Base-by-base conservation (phyloP, 179 eudicot genomes). In the Sideroxylon spinosum region DNA sequence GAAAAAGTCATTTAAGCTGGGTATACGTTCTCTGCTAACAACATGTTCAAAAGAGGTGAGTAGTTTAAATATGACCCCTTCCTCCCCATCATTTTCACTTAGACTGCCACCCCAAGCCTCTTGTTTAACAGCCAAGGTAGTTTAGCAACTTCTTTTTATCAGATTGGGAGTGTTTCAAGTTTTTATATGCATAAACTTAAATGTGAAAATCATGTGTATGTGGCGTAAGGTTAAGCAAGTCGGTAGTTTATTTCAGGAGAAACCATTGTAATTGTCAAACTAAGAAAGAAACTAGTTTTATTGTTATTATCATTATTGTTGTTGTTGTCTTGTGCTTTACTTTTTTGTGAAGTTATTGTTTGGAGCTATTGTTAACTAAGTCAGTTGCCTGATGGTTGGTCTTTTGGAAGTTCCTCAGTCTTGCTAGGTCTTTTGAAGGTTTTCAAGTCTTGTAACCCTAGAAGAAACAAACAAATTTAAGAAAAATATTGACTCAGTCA, bases 41-140 rank as follows among this genome's bases (percentile, higher is more conserved):
- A 84, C 92, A 19, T 86, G 88, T 73, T 78, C 91, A 46, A 86
- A 74, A 12, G 91, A 91, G 92, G 97, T 91, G 74, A 52, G 16
- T 32, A 22, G n/a, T 66, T 19, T 16, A 52, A 37, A 66, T 53
- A 76, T 53, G 23, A 48, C 2, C n/a, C 22, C 22, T 9, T 37
- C 26, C 44, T 53, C 49, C 75, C 57, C 25, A 5, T 52, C 28
- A 28, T 29, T 4, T 28, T 20, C 75, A 6, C 14, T 71, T 71
- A 7, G 13, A 7, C 7, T 50, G 14, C 57, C 68, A 29, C 16
- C 32, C 26, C 28, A 25, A 13, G 3, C 14, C 70, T 48, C 69
- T 23, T 76, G 44, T 32, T 8, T 22, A 10, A 5, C 57, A 14
- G 26, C 20, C 12, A 52, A 59, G 37, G 9, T 76, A n/a, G 53